Base-by-base conservation (phyloP, 2,329 filamentous ascomycete species). In the Stromatinia cepivora region DNA sequence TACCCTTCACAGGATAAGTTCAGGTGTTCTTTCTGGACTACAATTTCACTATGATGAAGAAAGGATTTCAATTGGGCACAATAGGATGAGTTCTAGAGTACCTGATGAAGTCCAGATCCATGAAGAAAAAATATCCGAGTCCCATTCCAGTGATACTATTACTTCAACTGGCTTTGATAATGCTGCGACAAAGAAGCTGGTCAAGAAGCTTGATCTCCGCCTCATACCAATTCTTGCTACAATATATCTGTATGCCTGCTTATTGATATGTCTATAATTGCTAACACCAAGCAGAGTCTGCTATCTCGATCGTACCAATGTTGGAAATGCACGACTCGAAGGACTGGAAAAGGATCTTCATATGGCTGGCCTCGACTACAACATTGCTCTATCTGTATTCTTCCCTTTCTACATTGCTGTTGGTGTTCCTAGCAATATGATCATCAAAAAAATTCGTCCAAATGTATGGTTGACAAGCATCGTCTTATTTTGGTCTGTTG, bases 401-500 rank as follows among this genome's bases (percentile, higher is more conserved):
- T 78, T 75, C 54, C 74, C 76, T 0, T 73, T 75, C 36, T 77
- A 77, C 50, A 70, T 76, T 25, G 42, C 64, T 17, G 72, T 82
- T 46, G 77, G 76, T 46, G 72, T 78, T 48, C 76, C 76, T 56
- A 75, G 73, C 64, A 78, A 78, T 58, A 72, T 78, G 78, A 88
- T 73, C 79, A 78, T 72, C 77, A 82, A 59, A 42, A 70, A 71
- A 31, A 63, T 74, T 34, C 71, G 75, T 1, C 88, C 89, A 1
- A 84, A 85, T 34, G 82, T 85, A 61, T 91, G 88, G 83, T 81
- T 92, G 71, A 83, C 88, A 5, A 86, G 89, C 76, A 90, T 92
- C 75, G 86, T 88, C 48, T 77, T 84, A 4, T 77, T 84, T 1
- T 92, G 90, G 89, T 89, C 89, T 4, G 81, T 91, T 70, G 82